Base-by-base conservation (phyloP, 139 green algal genomes). In the Chlamydomonas incerta region DNA sequence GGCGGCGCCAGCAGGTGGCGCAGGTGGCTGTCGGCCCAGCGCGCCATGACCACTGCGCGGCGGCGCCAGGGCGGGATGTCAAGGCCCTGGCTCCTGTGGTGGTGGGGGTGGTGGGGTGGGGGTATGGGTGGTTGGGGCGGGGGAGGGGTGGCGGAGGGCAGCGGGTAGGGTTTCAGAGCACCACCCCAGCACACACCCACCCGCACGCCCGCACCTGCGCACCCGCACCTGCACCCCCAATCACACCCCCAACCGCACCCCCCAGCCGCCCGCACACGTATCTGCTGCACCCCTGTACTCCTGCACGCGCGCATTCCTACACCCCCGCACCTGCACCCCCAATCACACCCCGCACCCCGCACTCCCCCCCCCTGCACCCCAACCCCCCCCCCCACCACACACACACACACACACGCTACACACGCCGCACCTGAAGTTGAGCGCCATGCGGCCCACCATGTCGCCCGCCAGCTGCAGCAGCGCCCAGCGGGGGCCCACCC, bases 361-460 rank as follows among this genome's bases (percentile, higher is more conserved):
- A 14, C 62, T 35, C 62, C 62, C 20, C 1, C 18, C 33, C 67
- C 67, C 29, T 21, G 14, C 29, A 13, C 34, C 20, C 33, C 1
- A 1, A 9, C 33, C 33, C 20, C 28, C 9, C 18, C 18, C 67
- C 33, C 33, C 67, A 20, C 63, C 63, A 29, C n/a, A 24, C 63
- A 4, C 63, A 13, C n/a, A 35, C 63, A 50, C 41, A n/a, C n/a
- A n/a, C n/a, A n/a, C n/a, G n/a, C n/a, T n/a, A n/a, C n/a, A n/a
- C n/a, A n/a, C n/a, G 58, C 11, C 67, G 20, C 31, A 82, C 75
- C 75, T 82, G 75, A 82, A 82, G 60, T 72, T 82, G 57, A 81
- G 33, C 34, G 74, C 74, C 74, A 81, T 70, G 26, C 24, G 35
- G 28, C 8, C 26, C 35, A 37, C 60, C 75, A 82, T 72, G 37